Percentiles rank a stretch among this genome's conserved stretches.
Conservation (phyloP, 306 rosid species). For the Cicer pinnatifidum region DNA sequence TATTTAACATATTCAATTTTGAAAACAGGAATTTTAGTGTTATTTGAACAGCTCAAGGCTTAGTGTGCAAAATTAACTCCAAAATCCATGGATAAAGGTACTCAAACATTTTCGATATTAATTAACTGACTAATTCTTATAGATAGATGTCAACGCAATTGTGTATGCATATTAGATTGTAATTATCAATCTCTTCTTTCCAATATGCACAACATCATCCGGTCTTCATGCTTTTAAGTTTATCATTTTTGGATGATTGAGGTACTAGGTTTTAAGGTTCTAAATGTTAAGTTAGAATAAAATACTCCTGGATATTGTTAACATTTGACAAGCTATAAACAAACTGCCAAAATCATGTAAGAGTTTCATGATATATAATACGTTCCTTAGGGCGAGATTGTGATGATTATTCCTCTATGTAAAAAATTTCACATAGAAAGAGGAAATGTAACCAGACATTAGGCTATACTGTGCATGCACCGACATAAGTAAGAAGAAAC, state of each 20-base stretch:
- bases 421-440: constrained; percentile 11
- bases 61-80: constrained; percentile 26
- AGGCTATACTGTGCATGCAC: background rate
- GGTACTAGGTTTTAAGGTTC: constrained; percentile 14
- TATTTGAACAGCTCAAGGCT: constrained; percentile 41
- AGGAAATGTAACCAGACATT: background rate
- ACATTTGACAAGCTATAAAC: constrained; percentile 21
- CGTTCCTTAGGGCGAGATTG: constrained; percentile 23
- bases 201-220: background rate
- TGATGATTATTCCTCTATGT: constrained; percentile 27
- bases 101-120: constrained; percentile 11
- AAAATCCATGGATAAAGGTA: constrained; percentile 74
- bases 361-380: constrained; percentile 16
- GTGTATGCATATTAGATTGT: constrained; percentile 20
- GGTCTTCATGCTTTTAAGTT: constrained; percentile 3
- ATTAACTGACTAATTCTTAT: background rate
- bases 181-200: constrained; percentile 32
- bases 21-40: constrained; percentile 50
- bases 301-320: too few relatives aligned
- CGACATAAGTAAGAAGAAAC: background rate
- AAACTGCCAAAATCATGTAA: constrained; percentile 12
- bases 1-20: constrained; percentile 26
- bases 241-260: constrained; percentile 37
- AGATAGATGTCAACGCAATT: constrained; percentile 25
- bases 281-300: constrained; percentile 13